Conservation (phyloP, 495 filamentous ascomycete genomes). For the Peziza echinospora region DNA sequence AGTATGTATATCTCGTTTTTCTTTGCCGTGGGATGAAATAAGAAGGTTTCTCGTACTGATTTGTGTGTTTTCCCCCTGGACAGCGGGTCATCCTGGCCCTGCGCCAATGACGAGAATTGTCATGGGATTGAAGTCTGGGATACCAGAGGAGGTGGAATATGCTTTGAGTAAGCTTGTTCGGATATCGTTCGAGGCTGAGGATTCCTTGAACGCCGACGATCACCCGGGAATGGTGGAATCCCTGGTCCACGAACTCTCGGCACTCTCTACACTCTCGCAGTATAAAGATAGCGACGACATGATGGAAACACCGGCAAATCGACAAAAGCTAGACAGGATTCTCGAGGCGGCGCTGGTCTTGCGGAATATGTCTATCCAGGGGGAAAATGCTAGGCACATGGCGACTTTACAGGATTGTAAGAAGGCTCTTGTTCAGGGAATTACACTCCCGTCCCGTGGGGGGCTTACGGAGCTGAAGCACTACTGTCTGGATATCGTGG, state of each 20-base stretch:
- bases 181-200: conserved; percentile 80
- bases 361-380: conserved; percentile 77
- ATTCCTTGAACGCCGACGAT: conserved; percentile 84
- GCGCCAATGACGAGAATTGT: conserved; percentile 15
- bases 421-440: conserved; percentile 58
- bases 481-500: conserved; percentile 78
- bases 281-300: conserved; percentile 51
- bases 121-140: conserved; percentile 52
- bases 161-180: conserved; percentile 83
- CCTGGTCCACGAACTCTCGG: conserved; percentile 60
- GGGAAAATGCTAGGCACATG: conserved; percentile 70
- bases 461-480: conserved; percentile 69
- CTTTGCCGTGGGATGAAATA: too few species aligned
- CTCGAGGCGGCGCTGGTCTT: conserved; percentile 74
- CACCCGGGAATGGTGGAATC: conserved; percentile 80
- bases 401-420: conserved; percentile 47
- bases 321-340: conserved; percentile 46
- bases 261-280: conserved; percentile 32
- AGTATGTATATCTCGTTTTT: too few species aligned
- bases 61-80: conserved; percentile 3
- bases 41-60: background rate
- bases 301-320: conserved; percentile 51
- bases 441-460: conserved; percentile 57
- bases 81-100: conserved; percentile 14
- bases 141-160: conserved; percentile 66